phyloP scores from a whole-genome alignment of 495 filamentous ascomycete species.

The Talaromyces adpressus region DNA sequence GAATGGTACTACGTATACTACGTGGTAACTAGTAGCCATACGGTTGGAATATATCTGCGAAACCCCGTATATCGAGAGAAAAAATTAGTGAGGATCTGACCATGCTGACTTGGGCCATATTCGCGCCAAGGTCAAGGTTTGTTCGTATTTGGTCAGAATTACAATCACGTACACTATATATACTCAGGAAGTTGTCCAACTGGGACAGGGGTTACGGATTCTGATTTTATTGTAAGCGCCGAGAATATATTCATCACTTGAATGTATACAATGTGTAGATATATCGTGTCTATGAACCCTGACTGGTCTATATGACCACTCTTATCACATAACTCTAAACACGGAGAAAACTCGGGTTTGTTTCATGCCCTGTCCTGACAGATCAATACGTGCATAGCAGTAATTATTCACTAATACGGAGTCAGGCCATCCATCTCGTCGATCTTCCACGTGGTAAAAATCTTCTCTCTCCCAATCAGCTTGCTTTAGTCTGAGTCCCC shows the following conservation, averaged over 20 bases:
- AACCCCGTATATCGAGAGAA: not conserved
- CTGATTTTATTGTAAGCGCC: not conserved
- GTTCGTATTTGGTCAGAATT: not conserved
- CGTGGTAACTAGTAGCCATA: not conserved
- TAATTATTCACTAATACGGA: not conserved
- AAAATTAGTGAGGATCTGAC: not conserved
- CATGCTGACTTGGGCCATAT: not conserved
- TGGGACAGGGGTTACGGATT: not conserved
- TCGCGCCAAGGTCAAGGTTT: not conserved
- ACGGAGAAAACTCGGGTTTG: not conserved
- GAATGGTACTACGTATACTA: too few species aligned
- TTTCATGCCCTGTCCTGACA: not conserved
- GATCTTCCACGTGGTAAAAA: conserved; percentile 20
- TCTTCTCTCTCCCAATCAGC: not conserved
- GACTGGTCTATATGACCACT: not conserved
- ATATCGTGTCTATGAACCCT: not conserved
- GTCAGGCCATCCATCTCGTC: conserved; percentile 7
- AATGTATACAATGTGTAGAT: not conserved
- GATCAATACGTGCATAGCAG: not conserved
- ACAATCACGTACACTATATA: not conserved
- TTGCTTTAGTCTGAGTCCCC: not conserved
- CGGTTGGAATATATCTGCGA: not conserved
- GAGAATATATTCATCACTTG: not conserved
- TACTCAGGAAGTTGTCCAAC: too few species aligned
- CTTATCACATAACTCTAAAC: not conserved